These are phyloP conservation scores for Nothopassalora personata DNA, from an alignment of 2,329 filamentous ascomycete genomes.

Conservation along the genomic window DNA sequence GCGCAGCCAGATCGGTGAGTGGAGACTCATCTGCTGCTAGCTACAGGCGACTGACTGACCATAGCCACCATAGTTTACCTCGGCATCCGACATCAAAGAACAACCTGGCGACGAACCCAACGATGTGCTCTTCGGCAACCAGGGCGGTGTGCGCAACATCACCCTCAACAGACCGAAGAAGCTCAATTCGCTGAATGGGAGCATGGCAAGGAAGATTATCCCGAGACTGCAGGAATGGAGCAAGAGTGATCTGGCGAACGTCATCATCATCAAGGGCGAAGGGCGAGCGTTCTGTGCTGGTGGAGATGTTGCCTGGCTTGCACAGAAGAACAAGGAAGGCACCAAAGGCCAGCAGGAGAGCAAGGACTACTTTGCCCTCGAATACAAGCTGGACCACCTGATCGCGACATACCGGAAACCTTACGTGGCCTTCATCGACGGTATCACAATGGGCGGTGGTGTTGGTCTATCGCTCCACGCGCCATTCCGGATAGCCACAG, in stretches of 20 bases:
- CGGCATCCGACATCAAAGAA: constrained; percentile 44
- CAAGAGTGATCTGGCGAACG: constrained; percentile 88
- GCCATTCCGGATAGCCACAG: constrained; percentile 92
- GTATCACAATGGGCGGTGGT: constrained; percentile 96
- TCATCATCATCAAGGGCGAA: constrained; percentile 85
- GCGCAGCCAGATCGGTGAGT: constrained; percentile 17
- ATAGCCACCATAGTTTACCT: constrained; percentile 26
- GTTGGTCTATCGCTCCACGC: constrained; percentile 92
- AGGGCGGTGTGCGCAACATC: constrained; percentile 84
- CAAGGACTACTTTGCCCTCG: constrained; percentile 80
- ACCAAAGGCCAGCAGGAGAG: constrained; percentile 67
- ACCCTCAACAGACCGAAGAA: constrained; percentile 91
- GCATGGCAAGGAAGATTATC: constrained; percentile 92
- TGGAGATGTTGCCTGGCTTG: constrained; percentile 80
- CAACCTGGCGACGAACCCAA: constrained; percentile 67
- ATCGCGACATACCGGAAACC: constrained; percentile 93
- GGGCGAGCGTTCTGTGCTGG: constrained; percentile 88
- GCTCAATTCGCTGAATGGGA: constrained; percentile 85
- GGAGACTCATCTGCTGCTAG: constrained; percentile 1
- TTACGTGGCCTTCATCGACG: constrained; percentile 93
- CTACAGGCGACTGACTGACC: constrained; percentile 29
- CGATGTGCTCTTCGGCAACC: constrained; percentile 87
- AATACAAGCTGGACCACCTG: constrained; percentile 93
- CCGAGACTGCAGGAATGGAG: constrained; percentile 88
- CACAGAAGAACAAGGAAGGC: constrained; percentile 64